Conservation (phyloP, 192 early-diverging fungal genomes). For the Chytriomyces confervae region DNA sequence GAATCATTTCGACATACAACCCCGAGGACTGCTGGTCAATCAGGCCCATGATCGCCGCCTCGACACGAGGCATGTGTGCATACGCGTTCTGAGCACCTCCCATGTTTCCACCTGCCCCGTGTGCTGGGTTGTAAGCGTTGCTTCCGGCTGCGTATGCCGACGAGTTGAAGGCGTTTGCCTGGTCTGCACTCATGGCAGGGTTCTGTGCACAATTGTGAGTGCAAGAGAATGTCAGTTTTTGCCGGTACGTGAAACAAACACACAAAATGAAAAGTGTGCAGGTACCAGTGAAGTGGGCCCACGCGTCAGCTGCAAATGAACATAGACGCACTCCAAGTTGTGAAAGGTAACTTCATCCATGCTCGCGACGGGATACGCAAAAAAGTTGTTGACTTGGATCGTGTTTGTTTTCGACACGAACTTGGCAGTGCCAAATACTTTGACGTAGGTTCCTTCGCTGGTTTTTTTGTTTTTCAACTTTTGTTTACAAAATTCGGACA, state of each 20-base stretch:
- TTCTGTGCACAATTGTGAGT: not conserved
- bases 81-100: not conserved
- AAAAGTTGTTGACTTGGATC: constrained; percentile 38
- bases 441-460: constrained; percentile 71
- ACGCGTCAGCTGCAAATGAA: constrained; percentile 64
- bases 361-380: constrained; percentile 64
- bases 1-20: not conserved
- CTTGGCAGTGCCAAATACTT: constrained; percentile 67
- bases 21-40: constrained; percentile 7
- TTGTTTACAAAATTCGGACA: not conserved
- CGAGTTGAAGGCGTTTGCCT: constrained; percentile 24
- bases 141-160: not conserved
- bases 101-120: not conserved
- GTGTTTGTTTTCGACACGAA: constrained; percentile 67
- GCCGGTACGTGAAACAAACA: no score
- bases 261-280: not conserved
- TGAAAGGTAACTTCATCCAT: constrained; percentile 83
- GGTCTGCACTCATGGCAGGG: constrained; percentile 17
- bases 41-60: constrained; percentile 4
- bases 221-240: no score
- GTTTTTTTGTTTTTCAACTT: constrained; percentile 27
- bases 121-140: not conserved
- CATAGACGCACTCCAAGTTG: constrained; percentile 68
- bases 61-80: constrained; percentile 13
- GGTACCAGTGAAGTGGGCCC: not conserved